A percentile compares a stretch with the other conserved stretches of the same genome.
These are phyloP conservation scores for Dicorynia guianensis DNA, from an alignment of 306 rosid species.

Conservation along the genomic window DNA sequence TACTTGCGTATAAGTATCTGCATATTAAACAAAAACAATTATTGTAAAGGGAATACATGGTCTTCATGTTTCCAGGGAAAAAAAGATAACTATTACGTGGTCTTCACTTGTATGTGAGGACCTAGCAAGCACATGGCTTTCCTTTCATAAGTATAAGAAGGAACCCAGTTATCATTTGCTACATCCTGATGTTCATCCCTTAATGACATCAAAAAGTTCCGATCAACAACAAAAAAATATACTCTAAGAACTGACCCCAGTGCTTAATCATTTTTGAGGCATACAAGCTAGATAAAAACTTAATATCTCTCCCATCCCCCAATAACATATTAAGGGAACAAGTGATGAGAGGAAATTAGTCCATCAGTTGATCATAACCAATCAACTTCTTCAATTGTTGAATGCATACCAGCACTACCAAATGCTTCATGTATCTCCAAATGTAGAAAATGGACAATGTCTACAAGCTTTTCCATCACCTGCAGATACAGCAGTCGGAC, in stretches of 20 bases:
- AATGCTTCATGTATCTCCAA: slow-evolving; percentile 72
- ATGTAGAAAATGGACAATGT: slow-evolving; percentile 65
- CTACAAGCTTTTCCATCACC: slow-evolving; percentile 80
- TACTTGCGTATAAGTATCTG: slow-evolving; percentile 66
- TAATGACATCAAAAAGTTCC: not conserved
- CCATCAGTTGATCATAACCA: slow-evolving; percentile 3
- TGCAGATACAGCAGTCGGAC: slow-evolving; percentile 41
- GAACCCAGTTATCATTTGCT: slow-evolving; percentile 11
- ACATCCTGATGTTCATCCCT: not conserved
- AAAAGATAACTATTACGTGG: not conserved
- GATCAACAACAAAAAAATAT: not conserved
- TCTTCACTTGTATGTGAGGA: slow-evolving; percentile 16
- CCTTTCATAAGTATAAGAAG: not conserved
- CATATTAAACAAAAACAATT: slow-evolving; percentile 42
- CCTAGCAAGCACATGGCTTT: slow-evolving; percentile 3
- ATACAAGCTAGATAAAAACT: not conserved
- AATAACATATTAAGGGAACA: not conserved
- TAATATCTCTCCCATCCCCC: not conserved
- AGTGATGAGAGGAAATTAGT: not conserved
- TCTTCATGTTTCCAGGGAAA: slow-evolving; percentile 12
- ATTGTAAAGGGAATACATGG: slow-evolving; percentile 24
- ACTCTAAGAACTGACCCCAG: not conserved
- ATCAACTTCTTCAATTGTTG: slow-evolving; percentile 17
- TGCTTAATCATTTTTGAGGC: not conserved
- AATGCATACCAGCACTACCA: slow-evolving; percentile 63